Conservation (phyloP, 306 rosid genomes). For the Urtica urens region DNA sequence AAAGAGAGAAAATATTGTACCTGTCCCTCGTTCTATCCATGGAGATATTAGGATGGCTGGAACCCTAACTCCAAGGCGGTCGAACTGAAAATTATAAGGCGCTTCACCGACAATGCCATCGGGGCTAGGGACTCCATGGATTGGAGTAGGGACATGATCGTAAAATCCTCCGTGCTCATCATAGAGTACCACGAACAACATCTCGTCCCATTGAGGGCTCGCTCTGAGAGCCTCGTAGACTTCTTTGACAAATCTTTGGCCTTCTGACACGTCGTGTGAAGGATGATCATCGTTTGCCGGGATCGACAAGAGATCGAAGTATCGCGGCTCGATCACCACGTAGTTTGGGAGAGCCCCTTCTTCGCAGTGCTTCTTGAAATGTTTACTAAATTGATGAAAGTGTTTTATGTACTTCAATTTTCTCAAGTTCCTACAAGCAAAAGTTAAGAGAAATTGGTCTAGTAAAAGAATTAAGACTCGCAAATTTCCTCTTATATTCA, state of each 20-base stretch:
- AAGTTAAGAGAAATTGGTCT: background rate
- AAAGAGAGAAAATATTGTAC: too few species aligned
- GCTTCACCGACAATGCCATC: slow-evolving; percentile 41
- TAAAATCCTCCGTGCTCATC: slow-evolving; percentile 82
- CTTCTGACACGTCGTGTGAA: slow-evolving; percentile 61
- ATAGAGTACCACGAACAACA: slow-evolving; percentile 43
- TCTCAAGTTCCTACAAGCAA: slow-evolving; percentile 41
- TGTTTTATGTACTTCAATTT: slow-evolving; percentile 41
- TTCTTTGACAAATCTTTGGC: slow-evolving; percentile 47
- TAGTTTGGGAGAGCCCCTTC: slow-evolving; percentile 70
- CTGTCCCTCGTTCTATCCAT: slow-evolving; percentile 57
- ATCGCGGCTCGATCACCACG: slow-evolving; percentile 63
- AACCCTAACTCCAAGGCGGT: slow-evolving; percentile 65
- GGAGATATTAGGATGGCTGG: slow-evolving; percentile 56
- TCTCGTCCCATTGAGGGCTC: slow-evolving; percentile 79
- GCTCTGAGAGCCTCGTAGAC: slow-evolving; percentile 55
- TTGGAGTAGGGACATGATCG: slow-evolving; percentile 63
- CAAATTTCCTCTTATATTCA: background rate
- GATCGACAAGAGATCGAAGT: slow-evolving; percentile 26
- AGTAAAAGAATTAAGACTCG: background rate
- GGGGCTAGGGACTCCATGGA: slow-evolving; percentile 46
- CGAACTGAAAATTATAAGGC: slow-evolving; percentile 39
- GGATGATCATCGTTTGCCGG: slow-evolving; percentile 76
- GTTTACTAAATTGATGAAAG: slow-evolving; percentile 33
- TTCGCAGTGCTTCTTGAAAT: slow-evolving; percentile 51